phyloP scores from a whole-genome alignment of 345 rosid genomes.

The Heritiera fomes region DNA sequence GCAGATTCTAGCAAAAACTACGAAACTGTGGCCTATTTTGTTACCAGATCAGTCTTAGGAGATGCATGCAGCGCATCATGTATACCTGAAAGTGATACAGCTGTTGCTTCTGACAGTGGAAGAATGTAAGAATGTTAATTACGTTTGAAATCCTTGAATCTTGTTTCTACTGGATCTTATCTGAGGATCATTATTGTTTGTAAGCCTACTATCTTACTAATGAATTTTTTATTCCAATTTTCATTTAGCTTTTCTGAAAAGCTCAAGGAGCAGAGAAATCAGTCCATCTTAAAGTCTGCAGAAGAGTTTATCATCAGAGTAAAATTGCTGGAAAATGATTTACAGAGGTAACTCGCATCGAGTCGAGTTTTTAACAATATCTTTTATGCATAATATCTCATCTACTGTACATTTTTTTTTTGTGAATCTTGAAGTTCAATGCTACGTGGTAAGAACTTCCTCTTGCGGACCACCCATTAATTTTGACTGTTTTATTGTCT shows the following conservation, averaged over 20 bases:
- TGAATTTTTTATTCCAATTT: not conserved
- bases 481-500: constrained; percentile 5
- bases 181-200: not conserved
- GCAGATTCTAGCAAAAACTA: constrained; percentile 49
- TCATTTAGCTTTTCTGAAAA: constrained; percentile 47
- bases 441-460: not conserved
- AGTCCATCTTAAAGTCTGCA: constrained; percentile 58
- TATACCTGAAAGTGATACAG: constrained; percentile 34
- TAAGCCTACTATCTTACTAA: not conserved
- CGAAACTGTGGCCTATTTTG: constrained; percentile 53
- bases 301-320: constrained; percentile 61
- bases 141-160: constrained; percentile 3
- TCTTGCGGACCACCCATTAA: not conserved
- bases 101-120: constrained; percentile 34
- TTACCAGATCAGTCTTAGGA: constrained; percentile 62
- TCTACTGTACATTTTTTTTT: not conserved
- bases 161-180: constrained; percentile 3
- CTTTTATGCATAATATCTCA: not conserved
- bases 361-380: constrained; percentile 13
- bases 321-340: constrained; percentile 55
- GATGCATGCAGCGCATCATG: constrained; percentile 63
- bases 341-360: constrained; percentile 49
- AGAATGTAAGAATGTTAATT: constrained; percentile 50
- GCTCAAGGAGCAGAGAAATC: constrained; percentile 39
- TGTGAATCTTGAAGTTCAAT: constrained; percentile 9